Conservation (phyloP, 345 rosid species). For the Geranium rotundifolium region DNA sequence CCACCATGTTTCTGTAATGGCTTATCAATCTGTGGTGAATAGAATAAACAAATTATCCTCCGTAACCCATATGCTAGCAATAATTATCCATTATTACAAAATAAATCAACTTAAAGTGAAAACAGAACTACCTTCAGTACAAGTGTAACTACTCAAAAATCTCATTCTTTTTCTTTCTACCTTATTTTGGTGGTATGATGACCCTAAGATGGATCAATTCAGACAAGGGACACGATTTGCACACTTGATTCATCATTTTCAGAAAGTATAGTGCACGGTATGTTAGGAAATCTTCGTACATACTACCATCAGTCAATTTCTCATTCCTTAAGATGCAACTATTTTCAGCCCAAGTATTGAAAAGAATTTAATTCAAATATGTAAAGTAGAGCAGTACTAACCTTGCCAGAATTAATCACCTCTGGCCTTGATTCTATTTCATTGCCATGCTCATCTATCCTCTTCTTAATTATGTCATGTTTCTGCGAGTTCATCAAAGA, state of each 20-base stretch:
- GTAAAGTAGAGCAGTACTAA: constrained; percentile 13
- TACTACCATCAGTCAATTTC: not conserved
- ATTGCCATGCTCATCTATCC: constrained; percentile 65
- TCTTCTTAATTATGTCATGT: constrained; percentile 83
- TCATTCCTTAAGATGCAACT: not conserved
- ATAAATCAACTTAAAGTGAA: too few species aligned
- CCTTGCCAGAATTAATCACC: constrained; percentile 93
- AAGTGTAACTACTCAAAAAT: not conserved
- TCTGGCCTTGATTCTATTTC: constrained; percentile 70
- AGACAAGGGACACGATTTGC: too few species aligned
- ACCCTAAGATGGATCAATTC: too few species aligned
- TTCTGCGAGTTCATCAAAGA: constrained; percentile 34
- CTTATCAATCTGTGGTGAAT: constrained; percentile 59
- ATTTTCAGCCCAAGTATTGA: not conserved
- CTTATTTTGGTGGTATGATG: not conserved
- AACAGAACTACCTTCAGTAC: not conserved
- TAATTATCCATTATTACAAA: too few species aligned
- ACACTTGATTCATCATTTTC: too few species aligned
- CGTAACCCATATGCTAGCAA: not conserved
- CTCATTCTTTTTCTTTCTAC: not conserved
- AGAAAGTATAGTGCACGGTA: too few species aligned
- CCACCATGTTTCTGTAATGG: constrained; percentile 97
- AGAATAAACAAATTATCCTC: constrained; percentile 5
- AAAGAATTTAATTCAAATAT: not conserved
- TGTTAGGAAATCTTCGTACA: not conserved